These are phyloP conservation scores for Lignosus rhinocerotis DNA, from an alignment of 1,284 basidiomycete species.

Conservation along the genomic window DNA sequence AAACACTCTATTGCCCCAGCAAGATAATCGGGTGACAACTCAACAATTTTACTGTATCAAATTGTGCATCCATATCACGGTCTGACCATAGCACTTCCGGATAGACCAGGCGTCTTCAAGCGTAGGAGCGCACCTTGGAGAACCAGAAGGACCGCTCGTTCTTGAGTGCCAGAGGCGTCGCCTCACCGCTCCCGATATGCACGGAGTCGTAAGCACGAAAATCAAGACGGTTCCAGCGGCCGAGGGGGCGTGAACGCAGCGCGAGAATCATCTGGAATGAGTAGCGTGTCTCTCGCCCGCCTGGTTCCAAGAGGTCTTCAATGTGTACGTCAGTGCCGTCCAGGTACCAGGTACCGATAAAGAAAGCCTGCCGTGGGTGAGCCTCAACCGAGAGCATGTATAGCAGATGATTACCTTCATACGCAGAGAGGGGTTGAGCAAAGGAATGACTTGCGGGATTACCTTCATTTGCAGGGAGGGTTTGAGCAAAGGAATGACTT, in stretches of 20 bases:
- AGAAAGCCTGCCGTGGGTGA: slow-evolving; percentile 53
- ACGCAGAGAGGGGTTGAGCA: slow-evolving; percentile 73
- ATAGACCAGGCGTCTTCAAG: slow-evolving; percentile 3
- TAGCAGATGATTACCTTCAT: slow-evolving; percentile 62
- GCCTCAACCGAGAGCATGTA: not conserved
- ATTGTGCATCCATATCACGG: not conserved
- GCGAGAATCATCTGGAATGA: slow-evolving; percentile 84
- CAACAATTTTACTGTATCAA: not conserved
- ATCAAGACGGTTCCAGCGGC: slow-evolving; percentile 88
- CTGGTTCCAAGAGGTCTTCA: slow-evolving; percentile 58
- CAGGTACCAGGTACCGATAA: slow-evolving; percentile 69
- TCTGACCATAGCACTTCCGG: not conserved
- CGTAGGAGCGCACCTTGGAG: slow-evolving; percentile 76
- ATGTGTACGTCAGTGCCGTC: slow-evolving; percentile 59
- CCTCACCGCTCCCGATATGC: slow-evolving; percentile 75
- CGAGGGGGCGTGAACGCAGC: slow-evolving; percentile 77
- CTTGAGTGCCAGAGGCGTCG: slow-evolving; percentile 70
- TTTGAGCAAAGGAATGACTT: slow-evolving; percentile 78
- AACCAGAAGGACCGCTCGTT: slow-evolving; percentile 92
- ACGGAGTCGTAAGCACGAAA: slow-evolving; percentile 76
- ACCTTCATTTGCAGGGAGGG: too few species aligned
- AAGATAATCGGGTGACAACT: too few species aligned
- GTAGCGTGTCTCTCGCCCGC: slow-evolving; percentile 47
- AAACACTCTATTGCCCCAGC: too few species aligned
- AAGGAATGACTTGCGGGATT: slow-evolving; percentile 76